phyloP scores from a whole-genome alignment of 75 land plant species.

The Ceratopteris richardii region DNA sequence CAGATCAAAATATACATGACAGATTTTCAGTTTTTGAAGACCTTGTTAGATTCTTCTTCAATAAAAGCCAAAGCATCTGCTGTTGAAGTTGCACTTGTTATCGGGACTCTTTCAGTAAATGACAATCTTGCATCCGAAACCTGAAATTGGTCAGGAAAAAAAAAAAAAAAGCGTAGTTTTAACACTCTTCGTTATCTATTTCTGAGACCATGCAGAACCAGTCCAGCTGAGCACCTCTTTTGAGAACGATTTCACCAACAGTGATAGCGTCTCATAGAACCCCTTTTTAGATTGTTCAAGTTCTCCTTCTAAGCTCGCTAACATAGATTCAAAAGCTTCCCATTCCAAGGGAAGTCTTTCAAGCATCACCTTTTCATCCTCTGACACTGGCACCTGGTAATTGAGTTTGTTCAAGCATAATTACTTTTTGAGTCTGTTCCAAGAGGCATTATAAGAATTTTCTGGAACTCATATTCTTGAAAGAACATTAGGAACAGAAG shows the following conservation, averaged over 20 bases:
- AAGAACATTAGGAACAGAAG: no score
- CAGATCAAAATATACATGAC: no score
- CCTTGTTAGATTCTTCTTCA: constrained; percentile 23
- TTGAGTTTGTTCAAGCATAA: no score
- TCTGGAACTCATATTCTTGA: no score
- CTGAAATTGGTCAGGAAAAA: background rate
- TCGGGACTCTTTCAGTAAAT: constrained; percentile 18
- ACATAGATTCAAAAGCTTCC: constrained; percentile 21
- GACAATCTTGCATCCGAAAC: constrained; percentile 17
- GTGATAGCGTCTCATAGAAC: constrained; percentile 21
- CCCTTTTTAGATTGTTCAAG: constrained; percentile 22
- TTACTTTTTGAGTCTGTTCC: no score
- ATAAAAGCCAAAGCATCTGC: constrained; percentile 19
- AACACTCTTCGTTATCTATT: no score
- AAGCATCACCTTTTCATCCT: constrained; percentile 19
- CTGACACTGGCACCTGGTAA: constrained; percentile 15
- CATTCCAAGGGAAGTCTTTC: constrained; percentile 17
- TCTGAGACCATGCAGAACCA: no score
- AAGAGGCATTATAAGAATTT: no score
- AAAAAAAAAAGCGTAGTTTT: no score
- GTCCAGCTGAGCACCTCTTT: constrained; percentile 10
- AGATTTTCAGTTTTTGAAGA: background rate
- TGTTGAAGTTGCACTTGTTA: constrained; percentile 8
- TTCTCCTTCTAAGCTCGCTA: constrained; percentile 15
- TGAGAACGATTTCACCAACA: constrained; percentile 20